A percentile compares a stretch with the other conserved stretches of the same genome.
These are phyloP conservation scores for Triangularia setosa DNA, from an alignment of 2,329 filamentous ascomycete genomes.

Conservation along the genomic window DNA sequence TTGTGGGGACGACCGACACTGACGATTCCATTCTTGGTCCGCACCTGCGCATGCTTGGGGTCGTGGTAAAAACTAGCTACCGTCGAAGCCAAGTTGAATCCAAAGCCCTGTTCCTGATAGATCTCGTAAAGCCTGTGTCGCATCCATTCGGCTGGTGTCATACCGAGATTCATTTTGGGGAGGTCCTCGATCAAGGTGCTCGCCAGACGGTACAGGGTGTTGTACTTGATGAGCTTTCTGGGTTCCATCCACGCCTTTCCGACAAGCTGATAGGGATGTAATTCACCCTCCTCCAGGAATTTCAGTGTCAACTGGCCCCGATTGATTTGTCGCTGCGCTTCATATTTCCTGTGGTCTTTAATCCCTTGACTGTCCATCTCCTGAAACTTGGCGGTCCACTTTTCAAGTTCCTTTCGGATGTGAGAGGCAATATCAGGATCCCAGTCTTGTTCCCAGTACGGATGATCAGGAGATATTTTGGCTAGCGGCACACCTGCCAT, in stretches of 20 bases:
- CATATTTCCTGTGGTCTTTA: constrained; percentile 37
- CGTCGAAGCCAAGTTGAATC: constrained; percentile 49
- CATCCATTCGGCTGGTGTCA: constrained; percentile 53
- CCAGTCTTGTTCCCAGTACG: constrained; percentile 56
- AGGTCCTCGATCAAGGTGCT: constrained; percentile 49
- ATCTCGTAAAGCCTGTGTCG: constrained; percentile 54
- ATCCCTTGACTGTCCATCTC: not conserved
- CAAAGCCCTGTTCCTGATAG: constrained; percentile 38
- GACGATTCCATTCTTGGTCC: constrained; percentile 51
- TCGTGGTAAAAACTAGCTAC: constrained; percentile 56
- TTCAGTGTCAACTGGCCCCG: constrained; percentile 50
- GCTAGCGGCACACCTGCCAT: constrained; percentile 50
- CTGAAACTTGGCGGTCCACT: constrained; percentile 44
- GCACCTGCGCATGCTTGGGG: constrained; percentile 45
- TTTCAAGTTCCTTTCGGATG: constrained; percentile 39
- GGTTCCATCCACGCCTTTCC: constrained; percentile 47
- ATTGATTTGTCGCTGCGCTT: constrained; percentile 54
- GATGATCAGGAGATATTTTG: constrained; percentile 47
- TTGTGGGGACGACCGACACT: constrained; percentile 52
- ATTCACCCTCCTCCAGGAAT: constrained; percentile 47
- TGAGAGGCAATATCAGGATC: constrained; percentile 21
- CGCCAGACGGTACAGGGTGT: constrained; percentile 53
- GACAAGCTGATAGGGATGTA: constrained; percentile 55
- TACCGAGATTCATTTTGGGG: constrained; percentile 49
- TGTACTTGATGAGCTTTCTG: constrained; percentile 46